Conservation (phyloP, 148 eudicot genomes). For the Rhododendron williamsianum region DNA sequence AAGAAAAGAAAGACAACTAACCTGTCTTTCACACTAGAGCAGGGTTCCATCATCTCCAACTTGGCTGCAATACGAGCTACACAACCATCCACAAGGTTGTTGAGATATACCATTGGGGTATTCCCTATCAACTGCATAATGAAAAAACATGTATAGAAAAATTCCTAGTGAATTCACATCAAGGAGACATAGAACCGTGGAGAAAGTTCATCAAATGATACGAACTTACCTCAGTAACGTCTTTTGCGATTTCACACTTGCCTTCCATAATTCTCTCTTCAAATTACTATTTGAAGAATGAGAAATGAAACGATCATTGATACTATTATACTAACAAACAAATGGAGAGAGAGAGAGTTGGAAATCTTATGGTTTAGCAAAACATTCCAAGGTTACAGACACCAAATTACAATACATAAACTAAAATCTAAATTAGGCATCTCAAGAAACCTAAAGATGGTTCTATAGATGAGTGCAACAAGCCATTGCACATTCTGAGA, state of each 20-base stretch:
- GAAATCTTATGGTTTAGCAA: neutral
- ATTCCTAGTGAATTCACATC: neutral
- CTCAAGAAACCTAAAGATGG: neutral
- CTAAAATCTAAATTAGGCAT: neutral
- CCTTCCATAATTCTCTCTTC: constrained; percentile 32
- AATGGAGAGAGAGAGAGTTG: neutral
- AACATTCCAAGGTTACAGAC: neutral
- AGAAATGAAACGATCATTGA: neutral
- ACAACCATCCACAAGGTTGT: constrained; percentile 64
- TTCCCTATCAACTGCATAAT: constrained; percentile 60
- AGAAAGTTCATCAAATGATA: neutral
- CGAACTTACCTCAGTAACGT: constrained; percentile 54
- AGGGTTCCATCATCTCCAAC: constrained; percentile 78
- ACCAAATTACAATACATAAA: neutral
- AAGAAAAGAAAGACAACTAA: constrained; percentile 1
- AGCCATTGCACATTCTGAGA: neutral
- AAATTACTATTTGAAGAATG: neutral
- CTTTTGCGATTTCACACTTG: constrained; percentile 45
- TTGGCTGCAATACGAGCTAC: constrained; percentile 66
- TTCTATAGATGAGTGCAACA: neutral
- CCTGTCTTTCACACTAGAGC: constrained; percentile 89
- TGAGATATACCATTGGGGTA: constrained; percentile 77
- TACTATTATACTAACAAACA: neutral
- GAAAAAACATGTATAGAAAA: neutral
- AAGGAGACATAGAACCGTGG: neutral